Conservation (phyloP, 768 basidiomycete genomes). For the Lentinula edodes region DNA sequence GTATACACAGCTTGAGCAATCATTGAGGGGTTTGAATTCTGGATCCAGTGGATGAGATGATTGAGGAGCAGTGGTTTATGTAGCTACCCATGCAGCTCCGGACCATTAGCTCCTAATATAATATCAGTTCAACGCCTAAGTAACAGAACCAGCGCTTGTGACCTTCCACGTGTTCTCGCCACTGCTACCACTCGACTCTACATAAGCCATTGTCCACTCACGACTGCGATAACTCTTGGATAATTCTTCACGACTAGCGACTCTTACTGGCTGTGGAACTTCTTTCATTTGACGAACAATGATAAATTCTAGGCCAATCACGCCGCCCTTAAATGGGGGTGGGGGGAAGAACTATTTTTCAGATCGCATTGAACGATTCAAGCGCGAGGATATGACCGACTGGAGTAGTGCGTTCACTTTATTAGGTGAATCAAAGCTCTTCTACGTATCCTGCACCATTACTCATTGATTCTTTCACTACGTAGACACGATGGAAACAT, state of each 20-base stretch:
- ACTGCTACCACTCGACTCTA: too few relatives aligned
- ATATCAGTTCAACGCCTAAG: too few relatives aligned
- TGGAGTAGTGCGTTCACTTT: conserved; percentile 82
- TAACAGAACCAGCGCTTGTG: too few relatives aligned
- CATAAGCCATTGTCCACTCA: too few relatives aligned
- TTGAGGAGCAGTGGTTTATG: too few relatives aligned
- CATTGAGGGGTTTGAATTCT: background rate
- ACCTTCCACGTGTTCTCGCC: too few relatives aligned
- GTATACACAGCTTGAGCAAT: conserved; percentile 42
- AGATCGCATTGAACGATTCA: conserved; percentile 66
- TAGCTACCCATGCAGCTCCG: too few relatives aligned
- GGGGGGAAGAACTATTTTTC: conserved; percentile 52
- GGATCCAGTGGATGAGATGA: too few relatives aligned
- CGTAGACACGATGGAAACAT: conserved; percentile 90
- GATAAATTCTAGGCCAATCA: background rate
- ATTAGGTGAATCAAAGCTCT: conserved; percentile 49
- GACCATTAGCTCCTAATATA: too few relatives aligned
- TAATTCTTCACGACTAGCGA: background rate
- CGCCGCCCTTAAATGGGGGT: conserved; percentile 4
- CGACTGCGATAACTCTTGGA: background rate
- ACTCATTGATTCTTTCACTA: conserved; percentile 17
- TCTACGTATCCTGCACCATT: background rate
- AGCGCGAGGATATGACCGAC: conserved; percentile 69
- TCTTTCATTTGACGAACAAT: conserved; percentile 2
- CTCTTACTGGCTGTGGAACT: background rate